Percentiles rank a stretch among this genome's conserved stretches.
Conservation (phyloP, 2,329 filamentous ascomycete species). For the Fusarium goolgardi region DNA sequence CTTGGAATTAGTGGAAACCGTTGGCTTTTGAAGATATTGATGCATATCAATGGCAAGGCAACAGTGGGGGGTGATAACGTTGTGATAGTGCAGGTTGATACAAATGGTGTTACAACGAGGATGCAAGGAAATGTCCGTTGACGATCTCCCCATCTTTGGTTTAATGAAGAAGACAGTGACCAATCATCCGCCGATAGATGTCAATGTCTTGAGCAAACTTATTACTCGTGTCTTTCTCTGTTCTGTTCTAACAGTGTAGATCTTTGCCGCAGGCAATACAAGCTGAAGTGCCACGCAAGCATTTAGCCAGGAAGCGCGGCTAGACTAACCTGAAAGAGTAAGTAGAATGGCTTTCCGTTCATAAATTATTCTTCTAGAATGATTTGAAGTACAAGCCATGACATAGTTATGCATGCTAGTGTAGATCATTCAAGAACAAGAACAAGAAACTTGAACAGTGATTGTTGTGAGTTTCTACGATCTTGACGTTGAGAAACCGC, state of each 20-base stretch:
- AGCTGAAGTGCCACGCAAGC: conserved; percentile 8
- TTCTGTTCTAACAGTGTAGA: conserved; percentile 10
- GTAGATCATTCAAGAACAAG: not conserved
- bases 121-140: not conserved
- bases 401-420: conserved; percentile 4
- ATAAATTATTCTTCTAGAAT: conserved; percentile 18
- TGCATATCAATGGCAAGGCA: not conserved
- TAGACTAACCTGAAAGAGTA: not conserved
- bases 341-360: no score
- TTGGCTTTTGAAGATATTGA: not conserved
- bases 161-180: not conserved
- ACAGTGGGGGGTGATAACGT: not conserved
- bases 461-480: not conserved
- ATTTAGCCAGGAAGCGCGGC: not conserved
- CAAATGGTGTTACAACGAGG: not conserved
- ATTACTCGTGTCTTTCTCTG: conserved; percentile 16
- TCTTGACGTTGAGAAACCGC: not conserved
- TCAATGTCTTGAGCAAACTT: conserved; percentile 6
- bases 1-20: conserved; percentile 4
- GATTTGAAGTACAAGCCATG: conserved; percentile 7
- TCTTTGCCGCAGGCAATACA: conserved; percentile 11
- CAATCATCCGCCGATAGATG: conserved; percentile 14
- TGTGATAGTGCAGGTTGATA: not conserved
- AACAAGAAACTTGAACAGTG: not conserved
- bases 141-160: not conserved